Evolutionary conservation across 495 filamentous ascomycete species (phyloP), one percentile per base, ranked within the genome.

Genomic region (Mytilinidion resinicola): DNA sequence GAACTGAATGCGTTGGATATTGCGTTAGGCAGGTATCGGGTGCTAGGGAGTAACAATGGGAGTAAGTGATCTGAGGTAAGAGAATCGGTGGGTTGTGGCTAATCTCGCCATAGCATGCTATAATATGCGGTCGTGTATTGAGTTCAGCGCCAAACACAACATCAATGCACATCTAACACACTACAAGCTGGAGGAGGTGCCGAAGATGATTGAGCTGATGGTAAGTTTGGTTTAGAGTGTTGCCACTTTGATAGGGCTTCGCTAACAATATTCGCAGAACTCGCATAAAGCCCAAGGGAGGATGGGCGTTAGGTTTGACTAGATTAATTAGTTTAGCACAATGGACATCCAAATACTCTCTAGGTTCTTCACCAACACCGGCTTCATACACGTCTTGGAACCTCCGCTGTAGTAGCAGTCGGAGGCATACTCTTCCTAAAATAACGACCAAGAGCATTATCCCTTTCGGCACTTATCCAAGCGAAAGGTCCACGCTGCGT

Each of bases 151-250:
- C 25, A 64, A 69, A 48, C 64, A 69, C 48, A 60, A 60, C 46
- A 64, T 69, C 35, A 62, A 59, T 54, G 60, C 67, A 19, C 63
- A 64, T 51, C 39, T 69, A 44, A 67, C 61, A 20, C 56, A 53
- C 10, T 67, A 64, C 36, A 57, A 63, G 57, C 36, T 67, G 17
- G 67, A 67, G 34, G 62, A 67, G 7, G 44, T 69, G 33, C 62
- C 62, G 38, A 60, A 65, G 56, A 69, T 67, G 67, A 54, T 69
- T 37, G 64, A 67, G 20, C 25, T 67, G 48, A 69, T 69, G 66
- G 61, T 61, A 54, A 64, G 61, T 59, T 6, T 30, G 25, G 6
- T 30, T 30, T 3, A 50, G 17, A 15, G 54, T 17, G 38, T 25
- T 38, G 9, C 33, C 36, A 39, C n/a, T n/a, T 37, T 37, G 4